Conservation (phyloP, 805 yeast species). For the Cyberlindnera mississippiensis region DNA sequence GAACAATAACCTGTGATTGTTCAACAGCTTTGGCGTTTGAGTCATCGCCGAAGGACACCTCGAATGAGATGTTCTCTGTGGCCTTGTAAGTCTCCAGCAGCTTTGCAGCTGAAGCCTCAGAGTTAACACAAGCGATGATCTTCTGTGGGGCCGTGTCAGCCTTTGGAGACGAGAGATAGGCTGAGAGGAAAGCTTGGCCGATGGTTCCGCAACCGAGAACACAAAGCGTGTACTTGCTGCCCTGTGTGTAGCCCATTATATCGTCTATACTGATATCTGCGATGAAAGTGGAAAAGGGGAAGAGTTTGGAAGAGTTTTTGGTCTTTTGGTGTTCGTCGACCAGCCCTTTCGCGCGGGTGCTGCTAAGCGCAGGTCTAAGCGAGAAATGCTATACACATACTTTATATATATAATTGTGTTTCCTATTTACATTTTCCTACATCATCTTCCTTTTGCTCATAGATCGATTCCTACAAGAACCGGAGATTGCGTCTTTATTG, state of each 20-base stretch:
- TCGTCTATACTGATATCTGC: too few species aligned
- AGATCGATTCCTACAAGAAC: too few species aligned
- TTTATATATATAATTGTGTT: too few species aligned
- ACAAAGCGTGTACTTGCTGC: slow-evolving; percentile 50
- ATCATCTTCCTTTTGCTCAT: too few species aligned
- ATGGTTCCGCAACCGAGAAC: slow-evolving; percentile 92
- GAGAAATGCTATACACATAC: background rate
- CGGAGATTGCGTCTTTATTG: too few species aligned
- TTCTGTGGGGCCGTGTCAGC: slow-evolving; percentile 53
- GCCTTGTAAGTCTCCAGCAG: slow-evolving; percentile 44
- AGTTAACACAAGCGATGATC: slow-evolving; percentile 75
- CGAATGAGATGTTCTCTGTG: slow-evolving; percentile 42
- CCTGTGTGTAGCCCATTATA: slow-evolving; percentile 12
- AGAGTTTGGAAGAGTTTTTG: too few species aligned
- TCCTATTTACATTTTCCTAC: too few species aligned
- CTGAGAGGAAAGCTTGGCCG: slow-evolving; percentile 90
- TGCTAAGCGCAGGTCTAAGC: background rate
- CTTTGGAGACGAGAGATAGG: slow-evolving; percentile 52
- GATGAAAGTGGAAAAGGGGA: background rate
- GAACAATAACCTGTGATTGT: slow-evolving; percentile 63
- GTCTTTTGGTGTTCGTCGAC: too few species aligned
- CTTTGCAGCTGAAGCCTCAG: slow-evolving; percentile 45
- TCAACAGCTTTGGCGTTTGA: slow-evolving; percentile 56
- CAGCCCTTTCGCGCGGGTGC: too few species aligned
- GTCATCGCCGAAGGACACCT: slow-evolving; percentile 43